Evolutionary conservation across 2,329 filamentous ascomycete genomes (phyloP), one percentile per base, ranked within the genome.

Genomic region (Cercospora beticola): DNA sequence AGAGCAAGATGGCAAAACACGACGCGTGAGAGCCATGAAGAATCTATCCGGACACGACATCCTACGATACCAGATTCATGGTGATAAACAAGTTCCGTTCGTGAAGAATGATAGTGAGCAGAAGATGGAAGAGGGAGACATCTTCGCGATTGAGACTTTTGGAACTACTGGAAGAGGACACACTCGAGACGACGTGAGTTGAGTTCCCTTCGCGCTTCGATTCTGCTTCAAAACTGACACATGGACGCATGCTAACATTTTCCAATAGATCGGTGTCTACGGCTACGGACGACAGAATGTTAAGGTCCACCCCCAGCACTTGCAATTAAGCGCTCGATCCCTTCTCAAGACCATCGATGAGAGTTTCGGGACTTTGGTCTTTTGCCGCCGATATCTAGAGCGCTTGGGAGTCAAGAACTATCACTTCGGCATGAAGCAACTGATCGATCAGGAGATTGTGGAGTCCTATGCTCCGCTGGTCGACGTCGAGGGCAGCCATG

Each of bases 41-140:
- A 95, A 95, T 82, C 84, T 97, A 69, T 94, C 92, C 77, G 93
- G 93, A 9, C 94, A 97, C 83, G 94, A 92, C 73, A 97, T 97
- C 77, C 86, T 92, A 66, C 93, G 89, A 70, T 95, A 94, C 83
- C 89, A 89, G 79, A 97, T 97, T 75, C 94, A 97, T 82, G 93
- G 94, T 67, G 91, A 89, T 75, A 97, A 97, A 86, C 93, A 92
- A 73, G 92, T 97, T 62, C 94, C 94, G 0, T 97, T 97, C 76
- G 93, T 97, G 72, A 97, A 97, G 84, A 90, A 89, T 70, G 87
- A 88, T 70, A 92, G 97, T 77, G 89, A 90, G 79, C 96, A 93
- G 63, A 97, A 97, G 86, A 98, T 98, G 94, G 94, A 97, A 82
- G 94, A 97, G 82, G 93, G 93, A 52, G 94, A 98, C 78, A 90